Evolutionary conservation across 257 asterid species (phyloP).

Genomic region (Forsythia viridissima): DNA sequence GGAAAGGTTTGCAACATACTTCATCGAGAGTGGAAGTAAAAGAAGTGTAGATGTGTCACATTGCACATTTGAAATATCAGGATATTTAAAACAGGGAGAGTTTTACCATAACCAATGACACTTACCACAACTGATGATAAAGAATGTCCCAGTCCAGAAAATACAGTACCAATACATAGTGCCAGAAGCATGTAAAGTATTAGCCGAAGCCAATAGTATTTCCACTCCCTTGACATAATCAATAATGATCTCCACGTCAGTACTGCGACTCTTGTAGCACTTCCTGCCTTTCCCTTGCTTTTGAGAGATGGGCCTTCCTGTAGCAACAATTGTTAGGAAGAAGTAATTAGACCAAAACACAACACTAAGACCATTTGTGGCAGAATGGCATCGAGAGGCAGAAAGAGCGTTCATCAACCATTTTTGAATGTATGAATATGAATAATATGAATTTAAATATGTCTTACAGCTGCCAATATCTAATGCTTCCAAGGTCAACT

Average conservation of each 20-base stretch:
- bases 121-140: conserved; percentile 94
- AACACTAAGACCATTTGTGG: not conserved
- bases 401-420: not conserved
- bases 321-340: conserved; percentile 21
- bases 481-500: conserved; percentile 6
- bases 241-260: conserved; percentile 95
- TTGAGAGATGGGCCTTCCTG: conserved; percentile 92
- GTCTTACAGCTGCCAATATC: not conserved
- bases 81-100: not conserved
- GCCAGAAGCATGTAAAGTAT: conserved; percentile 77
- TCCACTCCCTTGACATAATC: conserved; percentile 99
- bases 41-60: not conserved
- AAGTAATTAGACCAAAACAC: not conserved
- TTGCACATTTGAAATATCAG: not conserved
- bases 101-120: conserved; percentile 10
- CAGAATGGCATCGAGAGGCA: not conserved
- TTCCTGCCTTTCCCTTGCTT: conserved; percentile 82
- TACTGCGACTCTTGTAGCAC: conserved; percentile 60
- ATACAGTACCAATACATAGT: conserved; percentile 74
- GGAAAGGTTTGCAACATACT: not conserved
- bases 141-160: conserved; percentile 95
- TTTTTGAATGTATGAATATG: not conserved
- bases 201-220: conserved; percentile 96
- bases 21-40: not conserved
- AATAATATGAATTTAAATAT: too few species aligned